phyloP scores from a whole-genome alignment of 139 green algal species.

The Dunaliella primolecta region DNA sequence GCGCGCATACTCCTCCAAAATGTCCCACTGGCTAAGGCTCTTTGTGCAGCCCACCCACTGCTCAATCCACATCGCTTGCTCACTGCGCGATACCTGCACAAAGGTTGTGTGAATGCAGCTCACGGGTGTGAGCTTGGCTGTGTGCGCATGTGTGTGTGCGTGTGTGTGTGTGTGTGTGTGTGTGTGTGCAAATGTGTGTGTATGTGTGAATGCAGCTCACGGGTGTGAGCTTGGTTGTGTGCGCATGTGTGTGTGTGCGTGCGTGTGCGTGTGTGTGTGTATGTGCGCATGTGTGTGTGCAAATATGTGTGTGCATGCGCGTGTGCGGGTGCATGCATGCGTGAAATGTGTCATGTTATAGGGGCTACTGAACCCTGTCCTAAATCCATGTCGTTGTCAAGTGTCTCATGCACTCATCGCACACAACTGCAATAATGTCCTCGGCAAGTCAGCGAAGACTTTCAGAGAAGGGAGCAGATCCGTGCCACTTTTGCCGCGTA shows the following conservation, averaged over 20 bases:
- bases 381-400: too few relatives aligned
- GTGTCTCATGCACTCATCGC: too few relatives aligned
- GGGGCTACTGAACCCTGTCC: too few relatives aligned
- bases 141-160: background rate
- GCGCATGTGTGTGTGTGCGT: background rate
- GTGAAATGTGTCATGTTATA: too few relatives aligned
- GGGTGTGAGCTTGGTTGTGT: background rate
- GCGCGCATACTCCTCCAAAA: constrained; percentile 75
- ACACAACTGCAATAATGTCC: too few relatives aligned
- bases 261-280: background rate
- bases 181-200: too few relatives aligned
- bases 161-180: background rate
- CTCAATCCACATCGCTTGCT: constrained; percentile 58
- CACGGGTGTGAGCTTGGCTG: background rate
- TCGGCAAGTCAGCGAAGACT: too few relatives aligned
- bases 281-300: background rate
- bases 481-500: too few relatives aligned
- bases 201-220: too few relatives aligned
- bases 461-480: too few relatives aligned
- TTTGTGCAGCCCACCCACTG: constrained; percentile 79
- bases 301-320: background rate
- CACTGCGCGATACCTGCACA: constrained; percentile 41
- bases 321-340: background rate
- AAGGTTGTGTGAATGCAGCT: too few relatives aligned
- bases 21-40: constrained; percentile 93